A percentile compares a stretch with the other conserved stretches of the same genome.
phyloP scores from a whole-genome alignment of 2,329 filamentous ascomycete species.

The Exophiala sp. region DNA sequence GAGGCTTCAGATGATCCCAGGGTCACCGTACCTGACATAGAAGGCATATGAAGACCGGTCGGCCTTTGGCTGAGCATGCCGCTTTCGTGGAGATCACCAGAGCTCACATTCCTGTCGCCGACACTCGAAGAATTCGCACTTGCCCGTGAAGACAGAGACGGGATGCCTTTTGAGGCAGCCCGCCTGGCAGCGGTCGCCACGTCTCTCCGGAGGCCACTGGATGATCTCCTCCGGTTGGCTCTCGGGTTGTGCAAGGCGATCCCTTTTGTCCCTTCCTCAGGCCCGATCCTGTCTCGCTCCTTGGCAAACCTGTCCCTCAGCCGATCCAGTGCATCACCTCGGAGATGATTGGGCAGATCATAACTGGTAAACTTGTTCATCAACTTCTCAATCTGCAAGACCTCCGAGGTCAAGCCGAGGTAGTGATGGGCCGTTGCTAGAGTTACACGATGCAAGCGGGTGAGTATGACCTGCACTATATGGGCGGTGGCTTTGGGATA shows the following conservation, averaged over 20 bases:
- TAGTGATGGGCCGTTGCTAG: slow-evolving; percentile 93
- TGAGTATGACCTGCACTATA: slow-evolving; percentile 95
- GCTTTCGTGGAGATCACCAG: slow-evolving; percentile 59
- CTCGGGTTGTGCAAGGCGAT: slow-evolving; percentile 86
- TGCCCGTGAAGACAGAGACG: slow-evolving; percentile 14
- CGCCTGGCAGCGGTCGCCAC: slow-evolving; percentile 64
- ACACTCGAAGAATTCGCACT: slow-evolving; percentile 11
- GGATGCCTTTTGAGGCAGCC: slow-evolving; percentile 37
- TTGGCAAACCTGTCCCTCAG: slow-evolving; percentile 88
- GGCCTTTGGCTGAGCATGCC: slow-evolving; percentile 17
- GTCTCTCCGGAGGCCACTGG: slow-evolving; percentile 70
- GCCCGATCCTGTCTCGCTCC: slow-evolving; percentile 74
- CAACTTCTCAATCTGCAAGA: slow-evolving; percentile 82
- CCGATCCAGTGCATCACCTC: slow-evolving; percentile 72
- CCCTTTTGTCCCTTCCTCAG: slow-evolving; percentile 79
- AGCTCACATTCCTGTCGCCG: slow-evolving; percentile 49
- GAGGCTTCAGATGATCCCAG: slow-evolving; percentile 14
- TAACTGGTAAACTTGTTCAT: slow-evolving; percentile 91
- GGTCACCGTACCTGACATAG: slow-evolving; percentile 15
- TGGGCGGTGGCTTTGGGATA: slow-evolving; percentile 96
- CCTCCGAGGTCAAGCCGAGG: slow-evolving; percentile 83
- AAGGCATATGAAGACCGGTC: slow-evolving; percentile 17
- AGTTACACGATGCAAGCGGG: slow-evolving; percentile 87
- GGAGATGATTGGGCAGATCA: slow-evolving; percentile 83
- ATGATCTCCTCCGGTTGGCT: slow-evolving; percentile 64